Conservation (phyloP, 495 filamentous ascomycete species). For the Aspergillus indologenus region DNA sequence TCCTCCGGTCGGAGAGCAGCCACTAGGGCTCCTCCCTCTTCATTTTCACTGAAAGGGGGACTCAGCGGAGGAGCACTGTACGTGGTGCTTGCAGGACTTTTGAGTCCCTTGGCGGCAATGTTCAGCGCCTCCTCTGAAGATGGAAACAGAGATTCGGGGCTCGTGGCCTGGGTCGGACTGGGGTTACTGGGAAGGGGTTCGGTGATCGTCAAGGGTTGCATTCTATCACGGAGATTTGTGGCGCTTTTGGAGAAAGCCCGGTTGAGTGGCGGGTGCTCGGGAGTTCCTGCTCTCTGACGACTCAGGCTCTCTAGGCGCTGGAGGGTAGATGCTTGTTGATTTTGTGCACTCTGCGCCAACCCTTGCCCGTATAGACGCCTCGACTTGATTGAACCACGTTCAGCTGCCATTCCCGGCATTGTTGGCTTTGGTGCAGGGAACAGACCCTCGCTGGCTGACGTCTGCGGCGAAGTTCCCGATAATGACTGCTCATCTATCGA, state of each 20-base stretch:
- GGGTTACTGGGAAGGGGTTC: conserved; percentile 24
- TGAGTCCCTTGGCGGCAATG: conserved; percentile 23
- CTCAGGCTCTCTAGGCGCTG: conserved; percentile 76
- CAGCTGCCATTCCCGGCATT: conserved; percentile 39
- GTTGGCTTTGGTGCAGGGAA: conserved; percentile 16
- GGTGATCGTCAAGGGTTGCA: conserved; percentile 48
- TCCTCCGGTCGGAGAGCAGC: conserved; percentile 71
- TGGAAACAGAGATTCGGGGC: conserved; percentile 47
- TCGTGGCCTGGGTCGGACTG: conserved; percentile 42
- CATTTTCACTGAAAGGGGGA: conserved; percentile 67
- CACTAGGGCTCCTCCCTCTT: conserved; percentile 54
- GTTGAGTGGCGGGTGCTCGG: conserved; percentile 36
- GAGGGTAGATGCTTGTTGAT: conserved; percentile 73
- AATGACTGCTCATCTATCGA: conserved; percentile 78
- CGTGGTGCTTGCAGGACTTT: conserved; percentile 29
- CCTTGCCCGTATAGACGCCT: conserved; percentile 84
- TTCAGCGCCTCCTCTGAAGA: conserved; percentile 33
- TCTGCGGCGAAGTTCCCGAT: conserved; percentile 39
- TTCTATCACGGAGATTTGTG: conserved; percentile 53
- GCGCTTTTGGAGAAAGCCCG: conserved; percentile 52
- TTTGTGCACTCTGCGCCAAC: conserved; percentile 73
- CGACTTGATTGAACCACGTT: conserved; percentile 58
- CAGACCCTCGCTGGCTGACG: conserved; percentile 4
- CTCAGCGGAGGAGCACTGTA: conserved; percentile 64
- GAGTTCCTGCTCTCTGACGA: conserved; percentile 43